Conservation (phyloP, 2,329 filamentous ascomycete species). For the Calonectria naviculata region DNA sequence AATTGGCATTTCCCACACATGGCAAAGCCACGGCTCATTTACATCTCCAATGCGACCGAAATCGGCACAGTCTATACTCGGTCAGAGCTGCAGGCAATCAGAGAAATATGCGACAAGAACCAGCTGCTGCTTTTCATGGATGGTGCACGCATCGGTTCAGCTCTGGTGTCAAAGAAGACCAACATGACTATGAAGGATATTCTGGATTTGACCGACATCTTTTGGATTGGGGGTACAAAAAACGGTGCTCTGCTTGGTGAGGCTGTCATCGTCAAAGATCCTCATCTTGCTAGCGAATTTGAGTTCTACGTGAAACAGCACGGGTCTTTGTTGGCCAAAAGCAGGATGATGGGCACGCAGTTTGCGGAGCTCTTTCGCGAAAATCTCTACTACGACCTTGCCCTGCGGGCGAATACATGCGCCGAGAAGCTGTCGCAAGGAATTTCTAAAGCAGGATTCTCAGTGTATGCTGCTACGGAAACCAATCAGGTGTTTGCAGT, state of each 20-base stretch:
- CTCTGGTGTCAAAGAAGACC: conserved; percentile 54
- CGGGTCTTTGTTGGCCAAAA: conserved; percentile 61
- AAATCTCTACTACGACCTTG: conserved; percentile 59
- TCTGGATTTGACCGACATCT: conserved; percentile 60
- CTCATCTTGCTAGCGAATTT: conserved; percentile 55
- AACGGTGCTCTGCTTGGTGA: conserved; percentile 62
- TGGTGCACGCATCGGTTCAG: conserved; percentile 58
- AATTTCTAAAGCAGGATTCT: conserved; percentile 55
- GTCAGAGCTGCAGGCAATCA: conserved; percentile 54
- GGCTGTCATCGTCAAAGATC: conserved; percentile 59
- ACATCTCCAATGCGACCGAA: conserved; percentile 64
- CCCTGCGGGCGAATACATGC: conserved; percentile 55
- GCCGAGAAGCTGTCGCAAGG: conserved; percentile 55
- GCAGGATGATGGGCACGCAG: conserved; percentile 59
- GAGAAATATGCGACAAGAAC: conserved; percentile 53
- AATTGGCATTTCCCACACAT: conserved; percentile 64
- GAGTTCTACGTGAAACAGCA: conserved; percentile 64
- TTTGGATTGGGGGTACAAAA: conserved; percentile 66
- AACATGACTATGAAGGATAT: conserved; percentile 58
- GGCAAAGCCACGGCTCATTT: conserved; percentile 62
- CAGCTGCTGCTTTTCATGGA: conserved; percentile 58
- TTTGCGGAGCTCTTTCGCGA: conserved; percentile 61
- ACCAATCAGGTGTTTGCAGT: conserved; percentile 64
- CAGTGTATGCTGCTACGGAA: conserved; percentile 56
- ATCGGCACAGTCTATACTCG: conserved; percentile 60